Evolutionary conservation across 768 basidiomycete genomes (phyloP), one percentile per base, ranked within the genome.

Genomic region (Russula sp.): DNA sequence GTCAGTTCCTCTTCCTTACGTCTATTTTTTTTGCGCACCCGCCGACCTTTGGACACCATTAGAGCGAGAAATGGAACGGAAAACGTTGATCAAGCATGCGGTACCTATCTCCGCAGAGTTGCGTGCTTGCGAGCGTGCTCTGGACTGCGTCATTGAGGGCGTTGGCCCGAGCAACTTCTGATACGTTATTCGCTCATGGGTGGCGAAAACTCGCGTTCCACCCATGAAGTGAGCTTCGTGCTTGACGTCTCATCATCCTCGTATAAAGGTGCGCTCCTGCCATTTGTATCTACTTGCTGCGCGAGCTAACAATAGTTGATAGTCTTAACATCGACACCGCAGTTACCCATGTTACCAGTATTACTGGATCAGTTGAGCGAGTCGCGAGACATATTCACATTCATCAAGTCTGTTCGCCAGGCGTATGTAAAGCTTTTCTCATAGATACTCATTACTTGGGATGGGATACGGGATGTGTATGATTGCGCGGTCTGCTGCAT

Each of bases 321-420:
- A 95, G 94, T 94, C 1, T 81, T 90, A n/a, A 91, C 89, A 26
- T 85, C 86, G 7, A 87, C 86, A 9, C 93, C 92, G 0, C 79
- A 81, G 10, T 77, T 94, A 5, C 83, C 88, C 0, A 76, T 80
- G 0, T 77, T 95, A 51, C 82, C 87, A 0, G 80, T 88, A 20
- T 76, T 94, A 8, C 76, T 94, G 30, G 84, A 83, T 53, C 80
- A 82, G 34, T 81, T 95, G 48, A 92, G 92, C 70, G 81, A 83
- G 24, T 84, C 86, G 4, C 75, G 83, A 38, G 84, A 94, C 59
- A 76, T 94, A 2, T 88, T 84, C 68, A 74, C 70, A 1, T 95
- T 96, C 72, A 84, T 95, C 59, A 84, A 82, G 60, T 76, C 79
- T 57, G 82, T 87, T 36, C 81, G 89, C n/a, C 71, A 72, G 56